Evolutionary conservation across 1,139 yeast genomes (phyloP).

Genomic region (Pneumocystis oryctolagi): DNA sequence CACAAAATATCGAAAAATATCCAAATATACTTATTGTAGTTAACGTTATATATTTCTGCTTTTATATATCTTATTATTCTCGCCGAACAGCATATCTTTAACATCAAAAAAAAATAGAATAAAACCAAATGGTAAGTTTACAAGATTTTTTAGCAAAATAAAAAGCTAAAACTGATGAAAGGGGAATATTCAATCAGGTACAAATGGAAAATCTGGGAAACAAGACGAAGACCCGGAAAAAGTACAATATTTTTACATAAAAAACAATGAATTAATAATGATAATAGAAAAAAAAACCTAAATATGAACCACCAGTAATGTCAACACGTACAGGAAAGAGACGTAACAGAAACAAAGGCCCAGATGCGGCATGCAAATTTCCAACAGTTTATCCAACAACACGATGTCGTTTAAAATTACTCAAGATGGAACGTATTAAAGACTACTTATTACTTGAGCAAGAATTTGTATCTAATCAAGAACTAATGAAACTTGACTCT

Average conservation of each 20-base stretch:
- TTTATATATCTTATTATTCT: neutral
- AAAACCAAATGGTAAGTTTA: neutral
- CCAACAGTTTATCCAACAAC: conserved; percentile 87
- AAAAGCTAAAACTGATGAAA: neutral
- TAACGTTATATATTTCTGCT: neutral
- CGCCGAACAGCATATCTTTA: no score
- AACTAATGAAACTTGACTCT: conserved; percentile 87
- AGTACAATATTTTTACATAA: neutral
- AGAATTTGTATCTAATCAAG: conserved; percentile 90
- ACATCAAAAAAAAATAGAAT: neutral
- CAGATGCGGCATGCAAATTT: conserved; percentile 71
- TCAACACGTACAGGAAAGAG: conserved; percentile 77
- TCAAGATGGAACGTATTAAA: conserved; percentile 89
- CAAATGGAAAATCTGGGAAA: neutral
- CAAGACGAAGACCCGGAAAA: neutral
- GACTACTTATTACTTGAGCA: conserved; percentile 91
- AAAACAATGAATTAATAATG: neutral
- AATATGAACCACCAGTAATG: conserved; percentile 88
- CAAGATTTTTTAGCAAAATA: neutral
- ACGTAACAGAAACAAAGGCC: conserved; percentile 53
- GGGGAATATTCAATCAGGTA: neutral
- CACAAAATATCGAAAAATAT: neutral
- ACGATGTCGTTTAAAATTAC: conserved; percentile 76
- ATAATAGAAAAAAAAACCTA: conserved; percentile 42
- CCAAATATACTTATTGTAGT: neutral